Conservation (phyloP, 2,329 filamentous ascomycete species). For the Fusarium continuum region DNA sequence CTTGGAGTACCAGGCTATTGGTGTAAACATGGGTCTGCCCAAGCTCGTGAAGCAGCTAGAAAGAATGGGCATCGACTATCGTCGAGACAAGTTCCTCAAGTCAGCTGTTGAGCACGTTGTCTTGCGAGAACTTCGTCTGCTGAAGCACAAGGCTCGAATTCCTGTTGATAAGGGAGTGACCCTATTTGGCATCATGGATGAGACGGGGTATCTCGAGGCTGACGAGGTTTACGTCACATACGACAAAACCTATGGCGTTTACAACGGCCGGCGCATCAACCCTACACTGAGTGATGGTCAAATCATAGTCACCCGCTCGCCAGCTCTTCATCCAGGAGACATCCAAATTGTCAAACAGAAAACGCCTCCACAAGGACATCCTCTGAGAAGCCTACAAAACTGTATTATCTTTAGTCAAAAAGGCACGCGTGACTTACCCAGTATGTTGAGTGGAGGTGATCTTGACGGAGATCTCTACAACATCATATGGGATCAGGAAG, state of each 20-base stretch:
- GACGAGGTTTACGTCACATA: constrained; percentile 74
- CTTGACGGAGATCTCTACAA: constrained; percentile 86
- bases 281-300: constrained; percentile 48
- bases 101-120: constrained; percentile 75
- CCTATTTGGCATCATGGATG: constrained; percentile 85
- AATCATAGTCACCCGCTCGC: constrained; percentile 78
- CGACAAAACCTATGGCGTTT: constrained; percentile 48
- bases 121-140: constrained; percentile 73
- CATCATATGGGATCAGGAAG: constrained; percentile 73
- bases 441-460: constrained; percentile 81
- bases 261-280: constrained; percentile 41
- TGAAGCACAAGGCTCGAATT: constrained; percentile 84
- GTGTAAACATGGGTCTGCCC: constrained; percentile 67
- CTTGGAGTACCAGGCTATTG: constrained; percentile 69
- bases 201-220: constrained; percentile 73
- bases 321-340: constrained; percentile 84
- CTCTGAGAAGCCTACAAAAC: constrained; percentile 71
- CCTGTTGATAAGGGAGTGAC: constrained; percentile 76
- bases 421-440: constrained; percentile 78
- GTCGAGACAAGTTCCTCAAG: constrained; percentile 74
- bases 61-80: constrained; percentile 69
- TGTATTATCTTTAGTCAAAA: constrained; percentile 81
- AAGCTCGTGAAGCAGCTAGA: constrained; percentile 69
- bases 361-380: constrained; percentile 67
- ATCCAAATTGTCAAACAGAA: constrained; percentile 73